A percentile compares a stretch with the other conserved stretches of the same genome.
These are phyloP conservation scores for Psidium guajava DNA, from an alignment of 345 rosid genomes.

Conservation along the genomic window DNA sequence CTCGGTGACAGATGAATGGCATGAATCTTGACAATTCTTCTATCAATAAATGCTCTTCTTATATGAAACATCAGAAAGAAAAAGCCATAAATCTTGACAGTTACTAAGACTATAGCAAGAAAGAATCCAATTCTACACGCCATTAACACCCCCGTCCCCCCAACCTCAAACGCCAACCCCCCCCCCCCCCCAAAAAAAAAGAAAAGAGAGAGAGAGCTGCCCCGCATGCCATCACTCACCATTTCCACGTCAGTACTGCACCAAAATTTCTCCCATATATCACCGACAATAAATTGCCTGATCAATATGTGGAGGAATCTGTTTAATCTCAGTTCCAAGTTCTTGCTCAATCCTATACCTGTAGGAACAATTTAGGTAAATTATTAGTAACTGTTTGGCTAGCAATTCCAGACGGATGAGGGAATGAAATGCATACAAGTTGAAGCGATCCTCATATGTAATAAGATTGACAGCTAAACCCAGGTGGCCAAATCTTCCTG, in stretches of 20 bases:
- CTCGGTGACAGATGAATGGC: not conserved
- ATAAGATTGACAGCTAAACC: constrained; percentile 99
- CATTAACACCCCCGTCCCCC: too few relatives aligned
- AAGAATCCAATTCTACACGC: not conserved
- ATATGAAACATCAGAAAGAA: not conserved
- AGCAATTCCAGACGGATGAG: not conserved
- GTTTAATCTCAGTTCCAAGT: constrained; percentile 98
- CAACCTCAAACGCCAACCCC: too few relatives aligned
- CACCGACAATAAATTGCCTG: constrained; percentile 87
- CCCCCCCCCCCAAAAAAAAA: not conserved
- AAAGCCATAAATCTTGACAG: not conserved
- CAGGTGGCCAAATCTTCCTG: constrained; percentile 99
- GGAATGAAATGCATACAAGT: constrained; percentile 44
- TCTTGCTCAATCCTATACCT: constrained; percentile 99
- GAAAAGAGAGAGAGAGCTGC: not conserved
- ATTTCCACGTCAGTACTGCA: constrained; percentile 3
- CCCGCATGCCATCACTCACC: constrained; percentile 23
- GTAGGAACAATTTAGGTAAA: constrained; percentile 1
- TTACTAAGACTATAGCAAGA: not conserved
- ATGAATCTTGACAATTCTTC: not conserved
- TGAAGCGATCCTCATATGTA: constrained; percentile 98
- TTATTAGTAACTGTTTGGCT: not conserved
- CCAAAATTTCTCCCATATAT: constrained; percentile 11
- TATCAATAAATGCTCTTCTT: not conserved
- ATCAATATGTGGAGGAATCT: constrained; percentile 94